phyloP scores from a whole-genome alignment of 148 eudicot genomes.

The Camellia granthamiana region DNA sequence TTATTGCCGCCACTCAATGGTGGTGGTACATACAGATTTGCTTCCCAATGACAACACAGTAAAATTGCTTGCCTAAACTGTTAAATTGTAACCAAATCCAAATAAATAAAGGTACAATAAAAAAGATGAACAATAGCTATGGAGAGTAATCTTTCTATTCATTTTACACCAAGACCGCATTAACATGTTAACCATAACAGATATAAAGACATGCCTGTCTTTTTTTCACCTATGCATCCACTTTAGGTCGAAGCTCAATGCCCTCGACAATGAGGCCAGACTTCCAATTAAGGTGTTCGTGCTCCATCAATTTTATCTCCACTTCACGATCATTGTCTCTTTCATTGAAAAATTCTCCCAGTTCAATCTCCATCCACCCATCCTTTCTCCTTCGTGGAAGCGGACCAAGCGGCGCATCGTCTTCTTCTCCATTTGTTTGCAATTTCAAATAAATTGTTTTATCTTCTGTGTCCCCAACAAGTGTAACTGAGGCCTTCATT shows the following conservation, averaged over 20 bases:
- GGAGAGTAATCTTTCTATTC: too few relatives aligned
- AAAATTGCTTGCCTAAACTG: too few relatives aligned
- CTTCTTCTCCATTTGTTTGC: not conserved
- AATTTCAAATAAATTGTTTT: conserved; percentile 5
- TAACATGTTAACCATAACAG: too few relatives aligned
- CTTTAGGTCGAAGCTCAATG: conserved; percentile 59
- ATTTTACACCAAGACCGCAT: too few relatives aligned
- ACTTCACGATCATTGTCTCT: conserved; percentile 31
- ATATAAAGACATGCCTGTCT: too few relatives aligned
- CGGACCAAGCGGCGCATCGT: not conserved
- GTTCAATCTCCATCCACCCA: conserved; percentile 62
- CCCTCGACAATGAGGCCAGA: conserved; percentile 62
- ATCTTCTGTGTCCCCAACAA: conserved; percentile 20
- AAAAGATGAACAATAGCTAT: too few relatives aligned
- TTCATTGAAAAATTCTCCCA: conserved; percentile 40
- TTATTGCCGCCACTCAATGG: too few relatives aligned
- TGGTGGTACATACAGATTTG: too few relatives aligned
- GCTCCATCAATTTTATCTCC: conserved; percentile 41
- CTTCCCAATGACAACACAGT: too few relatives aligned
- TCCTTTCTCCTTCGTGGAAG: conserved; percentile 41
- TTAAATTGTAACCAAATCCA: too few relatives aligned
- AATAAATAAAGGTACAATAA: too few relatives aligned
- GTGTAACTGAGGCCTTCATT: not conserved
- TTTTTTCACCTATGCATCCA: not conserved
- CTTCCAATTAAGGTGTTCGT: conserved; percentile 36